These are phyloP conservation scores for Aschersonia sp. DNA, from an alignment of 2,329 filamentous ascomycete species.

Conservation along the genomic window DNA sequence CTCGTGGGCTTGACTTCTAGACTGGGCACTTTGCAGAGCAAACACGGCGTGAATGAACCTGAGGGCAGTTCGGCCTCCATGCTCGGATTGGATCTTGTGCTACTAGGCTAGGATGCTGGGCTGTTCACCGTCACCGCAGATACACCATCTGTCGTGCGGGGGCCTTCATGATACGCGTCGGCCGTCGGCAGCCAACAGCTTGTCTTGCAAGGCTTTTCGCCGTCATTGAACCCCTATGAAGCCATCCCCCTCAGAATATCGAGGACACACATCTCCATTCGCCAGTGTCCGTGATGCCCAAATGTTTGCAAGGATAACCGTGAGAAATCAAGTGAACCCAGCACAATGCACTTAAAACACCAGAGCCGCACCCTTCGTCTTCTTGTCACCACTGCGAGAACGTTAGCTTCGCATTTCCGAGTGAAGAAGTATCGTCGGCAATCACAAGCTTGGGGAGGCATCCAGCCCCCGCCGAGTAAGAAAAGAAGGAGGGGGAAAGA, in stretches of 20 bases:
- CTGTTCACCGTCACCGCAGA: no score
- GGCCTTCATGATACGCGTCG: no score
- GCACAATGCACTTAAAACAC: slow-evolving; percentile 75
- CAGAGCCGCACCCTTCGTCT: slow-evolving; percentile 99
- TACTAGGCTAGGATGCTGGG: no score
- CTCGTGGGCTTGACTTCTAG: background rate
- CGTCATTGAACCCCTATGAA: slow-evolving; percentile 30
- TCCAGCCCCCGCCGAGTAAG: no score
- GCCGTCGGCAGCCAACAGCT: no score
- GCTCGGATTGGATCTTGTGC: no score
- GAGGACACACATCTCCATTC: slow-evolving; percentile 30
- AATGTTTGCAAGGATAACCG: slow-evolving; percentile 28
- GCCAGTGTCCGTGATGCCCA: slow-evolving; percentile 34
- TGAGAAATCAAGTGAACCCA: slow-evolving; percentile 25
- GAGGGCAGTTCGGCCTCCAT: no score
- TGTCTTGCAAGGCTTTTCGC: slow-evolving; percentile 2
- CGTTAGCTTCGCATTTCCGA: background rate
- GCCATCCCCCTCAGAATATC: slow-evolving; percentile 20
- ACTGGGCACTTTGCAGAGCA: slow-evolving; percentile 3
- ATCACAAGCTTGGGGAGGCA: no score
- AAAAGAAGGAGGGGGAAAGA: background rate
- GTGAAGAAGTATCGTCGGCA: no score
- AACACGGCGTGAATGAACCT: background rate
- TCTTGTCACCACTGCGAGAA: slow-evolving; percentile 92
- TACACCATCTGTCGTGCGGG: no score